Evolutionary conservation across 148 eudicot species (phyloP).

Genomic region (Silene latifolia): DNA sequence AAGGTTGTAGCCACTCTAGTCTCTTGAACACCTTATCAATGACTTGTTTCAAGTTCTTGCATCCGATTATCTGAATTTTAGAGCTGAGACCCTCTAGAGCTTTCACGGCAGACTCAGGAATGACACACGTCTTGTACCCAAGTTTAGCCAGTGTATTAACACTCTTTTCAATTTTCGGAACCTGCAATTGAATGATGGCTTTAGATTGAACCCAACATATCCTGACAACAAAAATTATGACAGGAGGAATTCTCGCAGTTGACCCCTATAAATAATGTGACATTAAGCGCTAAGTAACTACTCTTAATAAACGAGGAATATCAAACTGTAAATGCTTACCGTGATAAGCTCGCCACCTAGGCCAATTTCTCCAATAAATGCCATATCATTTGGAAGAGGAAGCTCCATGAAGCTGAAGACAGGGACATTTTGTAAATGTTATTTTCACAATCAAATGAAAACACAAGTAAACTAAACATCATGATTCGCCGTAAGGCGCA

Average conservation of each 20-base stretch:
- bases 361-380: slow-evolving; percentile 95
- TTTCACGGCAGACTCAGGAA: slow-evolving; percentile 54
- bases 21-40: slow-evolving; percentile 52
- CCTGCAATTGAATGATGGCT: slow-evolving; percentile 35
- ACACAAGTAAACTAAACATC: background rate
- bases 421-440: slow-evolving; percentile 6
- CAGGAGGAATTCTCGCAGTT: background rate
- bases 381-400: slow-evolving; percentile 64
- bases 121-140: slow-evolving; percentile 73
- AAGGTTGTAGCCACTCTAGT: background rate
- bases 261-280: background rate
- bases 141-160: slow-evolving; percentile 67
- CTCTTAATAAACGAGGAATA: background rate
- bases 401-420: slow-evolving; percentile 71
- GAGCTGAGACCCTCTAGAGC: slow-evolving; percentile 37
- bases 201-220: background rate
- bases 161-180: slow-evolving; percentile 84
- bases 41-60: slow-evolving; percentile 76
- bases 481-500: no score
- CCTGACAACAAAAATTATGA: background rate
- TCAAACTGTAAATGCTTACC: slow-evolving; percentile 36
- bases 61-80: slow-evolving; percentile 53
- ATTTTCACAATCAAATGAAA: background rate
- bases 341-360: slow-evolving; percentile 87
- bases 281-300: background rate